phyloP scores from a whole-genome alignment of 805 yeast genomes.

The Yueomyces sp. region DNA sequence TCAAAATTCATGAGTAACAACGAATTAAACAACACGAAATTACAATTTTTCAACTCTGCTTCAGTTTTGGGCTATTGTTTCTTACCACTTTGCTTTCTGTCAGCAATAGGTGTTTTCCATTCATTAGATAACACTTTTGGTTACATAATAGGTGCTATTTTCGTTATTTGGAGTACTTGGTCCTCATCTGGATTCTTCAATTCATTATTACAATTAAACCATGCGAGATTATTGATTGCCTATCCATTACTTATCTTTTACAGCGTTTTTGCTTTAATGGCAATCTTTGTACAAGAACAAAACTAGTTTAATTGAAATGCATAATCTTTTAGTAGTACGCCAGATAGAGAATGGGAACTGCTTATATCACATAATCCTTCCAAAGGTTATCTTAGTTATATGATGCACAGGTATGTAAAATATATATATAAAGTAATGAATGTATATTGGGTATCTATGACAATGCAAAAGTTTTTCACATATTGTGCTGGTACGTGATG shows the following conservation, averaged over 20 bases:
- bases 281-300: constrained; percentile 48
- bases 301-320: no score
- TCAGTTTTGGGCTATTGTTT: constrained; percentile 90
- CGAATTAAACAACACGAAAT: constrained; percentile 15
- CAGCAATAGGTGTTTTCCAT: constrained; percentile 53
- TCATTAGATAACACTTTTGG: constrained; percentile 70
- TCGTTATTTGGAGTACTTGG: constrained; percentile 83
- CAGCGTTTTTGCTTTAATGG: constrained; percentile 90
- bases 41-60: constrained; percentile 56
- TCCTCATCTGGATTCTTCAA: constrained; percentile 90
- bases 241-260: constrained; percentile 88
- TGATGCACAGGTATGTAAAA: no score
- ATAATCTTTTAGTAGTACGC: no score
- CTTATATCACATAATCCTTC: no score
- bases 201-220: constrained; percentile 65
- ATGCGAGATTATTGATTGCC: constrained; percentile 82
- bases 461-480: no score
- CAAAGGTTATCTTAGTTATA: no score
- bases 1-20: constrained; percentile 77
- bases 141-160: constrained; percentile 48
- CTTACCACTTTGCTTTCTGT: constrained; percentile 58
- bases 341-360: no score
- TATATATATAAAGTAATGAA: no score
- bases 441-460: no score
- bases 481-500: no score